Base-by-base conservation (phyloP, 1,284 basidiomycete species). In the Trametes hirsuta region DNA sequence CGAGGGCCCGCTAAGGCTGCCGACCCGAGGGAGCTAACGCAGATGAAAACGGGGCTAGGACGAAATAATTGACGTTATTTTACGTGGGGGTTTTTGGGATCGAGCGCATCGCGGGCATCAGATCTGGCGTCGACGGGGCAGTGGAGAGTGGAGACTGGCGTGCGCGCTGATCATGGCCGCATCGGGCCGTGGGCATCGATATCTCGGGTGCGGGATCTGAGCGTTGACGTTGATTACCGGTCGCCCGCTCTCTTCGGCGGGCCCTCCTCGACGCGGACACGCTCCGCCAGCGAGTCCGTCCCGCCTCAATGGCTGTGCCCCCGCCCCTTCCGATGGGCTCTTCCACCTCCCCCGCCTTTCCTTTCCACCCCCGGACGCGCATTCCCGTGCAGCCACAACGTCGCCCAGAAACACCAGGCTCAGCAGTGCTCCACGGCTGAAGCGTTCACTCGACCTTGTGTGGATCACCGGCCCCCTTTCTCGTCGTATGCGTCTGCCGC, bases 141-240 rank as follows among this genome's bases (percentile, higher is more conserved):
- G 4, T 18, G 49, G 12, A 24, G 22, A 40, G 4, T 18, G 49
- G 12, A 24, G 22, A 40, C 22, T n/a, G 8, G 40, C 37, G 24
- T 35, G 25, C 21, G 15, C 37, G 30, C 22, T 46, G 39, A 42
- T 55, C 53, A 44, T 40, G 46, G 53, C 46, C 39, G 46, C 40
- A 48, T 55, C 53, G 53, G 53, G 22, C 53, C 41, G 41, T 42
- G 52, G 10, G 42, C 52, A 53, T 18, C 18, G 18, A 18, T 18
- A 18, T 53, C 52, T 45, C 42, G 52, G 42, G 36, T 53, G 34
- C 15, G 14, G 30, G 53, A 48, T 55, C 53, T 47, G 25, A 37
- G 22, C 39, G 30, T 39, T 21, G 35, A 15, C 22, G 30, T 47
- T 58, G 56, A 58, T 58, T 58, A 58, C 56, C 56, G 56, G 56